Percentiles rank a stretch among this genome's conserved stretches.
phyloP scores from a whole-genome alignment of 345 rosid genomes.

The Dipteronia sinensis region DNA sequence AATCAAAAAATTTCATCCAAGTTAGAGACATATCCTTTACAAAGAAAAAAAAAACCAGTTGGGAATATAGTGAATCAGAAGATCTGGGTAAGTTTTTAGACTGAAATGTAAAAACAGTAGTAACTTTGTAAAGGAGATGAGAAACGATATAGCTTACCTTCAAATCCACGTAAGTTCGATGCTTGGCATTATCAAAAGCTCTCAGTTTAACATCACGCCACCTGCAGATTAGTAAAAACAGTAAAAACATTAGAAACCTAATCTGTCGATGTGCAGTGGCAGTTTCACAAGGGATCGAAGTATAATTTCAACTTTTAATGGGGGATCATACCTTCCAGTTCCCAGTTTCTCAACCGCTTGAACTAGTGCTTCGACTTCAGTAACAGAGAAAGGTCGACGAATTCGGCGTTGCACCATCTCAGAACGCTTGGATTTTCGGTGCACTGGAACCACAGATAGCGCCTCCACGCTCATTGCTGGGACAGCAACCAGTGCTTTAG shows the following conservation, averaged over 20 bases:
- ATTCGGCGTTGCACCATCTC: slow-evolving; percentile 92
- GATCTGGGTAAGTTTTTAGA: not conserved
- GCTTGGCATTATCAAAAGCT: slow-evolving; percentile 92
- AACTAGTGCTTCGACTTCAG: slow-evolving; percentile 96
- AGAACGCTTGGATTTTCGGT: slow-evolving; percentile 72
- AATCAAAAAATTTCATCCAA: slow-evolving; percentile 1
- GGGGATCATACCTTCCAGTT: slow-evolving; percentile 75
- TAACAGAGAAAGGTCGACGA: slow-evolving; percentile 96
- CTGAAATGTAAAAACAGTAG: not conserved
- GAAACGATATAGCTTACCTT: slow-evolving; percentile 50
- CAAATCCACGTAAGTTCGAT: slow-evolving; percentile 93
- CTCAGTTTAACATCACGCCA: slow-evolving; percentile 97
- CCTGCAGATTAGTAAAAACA: slow-evolving; percentile 39
- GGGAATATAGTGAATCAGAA: not conserved
- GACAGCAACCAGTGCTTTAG: slow-evolving; percentile 72
- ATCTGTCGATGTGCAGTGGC: not conserved
- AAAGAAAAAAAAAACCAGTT: not conserved
- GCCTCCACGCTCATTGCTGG: slow-evolving; percentile 64
- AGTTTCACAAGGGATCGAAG: not conserved
- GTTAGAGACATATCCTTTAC: not conserved
- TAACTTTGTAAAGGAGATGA: not conserved
- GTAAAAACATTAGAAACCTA: not conserved
- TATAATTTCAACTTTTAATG: not conserved
- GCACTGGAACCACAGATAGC: slow-evolving; percentile 56
- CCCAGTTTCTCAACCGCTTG: slow-evolving; percentile 99